Conservation (phyloP, 2,329 filamentous ascomycete species). For the Plenodomus lindquistii region DNA sequence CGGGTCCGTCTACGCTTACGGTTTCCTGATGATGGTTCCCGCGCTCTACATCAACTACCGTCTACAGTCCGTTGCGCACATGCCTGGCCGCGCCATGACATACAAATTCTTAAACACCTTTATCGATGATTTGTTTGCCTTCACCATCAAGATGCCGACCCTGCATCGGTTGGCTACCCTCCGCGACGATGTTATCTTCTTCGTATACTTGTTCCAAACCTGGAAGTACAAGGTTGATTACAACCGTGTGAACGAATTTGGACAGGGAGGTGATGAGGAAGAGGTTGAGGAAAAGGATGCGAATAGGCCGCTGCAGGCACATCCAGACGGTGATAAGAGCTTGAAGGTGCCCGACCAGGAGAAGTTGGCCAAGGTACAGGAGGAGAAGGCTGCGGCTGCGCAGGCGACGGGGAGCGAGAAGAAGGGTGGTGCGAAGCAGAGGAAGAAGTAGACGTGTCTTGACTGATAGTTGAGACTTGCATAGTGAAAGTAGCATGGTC, state of each 20-base stretch:
- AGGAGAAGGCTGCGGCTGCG: slow-evolving; percentile 17
- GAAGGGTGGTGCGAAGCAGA: slow-evolving; percentile 34
- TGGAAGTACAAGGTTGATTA: slow-evolving; percentile 94
- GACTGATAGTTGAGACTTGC: background rate
- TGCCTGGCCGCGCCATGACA: slow-evolving; percentile 94
- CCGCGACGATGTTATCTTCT: slow-evolving; percentile 96
- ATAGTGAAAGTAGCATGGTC: background rate
- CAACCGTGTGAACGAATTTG: slow-evolving; percentile 93
- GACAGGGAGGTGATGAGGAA: slow-evolving; percentile 92
- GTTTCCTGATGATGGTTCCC: slow-evolving; percentile 99
- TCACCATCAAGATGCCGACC: slow-evolving; percentile 98
- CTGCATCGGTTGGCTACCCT: slow-evolving; percentile 90
- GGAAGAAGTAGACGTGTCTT: slow-evolving; percentile 26
- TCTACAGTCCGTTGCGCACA: slow-evolving; percentile 86
- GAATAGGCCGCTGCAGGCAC: slow-evolving; percentile 44
- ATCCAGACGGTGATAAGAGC: slow-evolving; percentile 36
- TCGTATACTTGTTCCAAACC: slow-evolving; percentile 92
- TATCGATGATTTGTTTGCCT: slow-evolving; percentile 97
- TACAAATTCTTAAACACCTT: slow-evolving; percentile 99
- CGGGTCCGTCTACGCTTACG: slow-evolving; percentile 95
- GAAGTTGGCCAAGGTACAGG: slow-evolving; percentile 18
- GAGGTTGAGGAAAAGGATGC: slow-evolving; percentile 58
- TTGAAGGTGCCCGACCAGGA: slow-evolving; percentile 28
- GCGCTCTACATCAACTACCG: slow-evolving; percentile 99
- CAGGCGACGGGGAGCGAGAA: slow-evolving; percentile 33